Conservation (phyloP, 208 protist genomes). For the Acanthamoeba lenticulata region DNA sequence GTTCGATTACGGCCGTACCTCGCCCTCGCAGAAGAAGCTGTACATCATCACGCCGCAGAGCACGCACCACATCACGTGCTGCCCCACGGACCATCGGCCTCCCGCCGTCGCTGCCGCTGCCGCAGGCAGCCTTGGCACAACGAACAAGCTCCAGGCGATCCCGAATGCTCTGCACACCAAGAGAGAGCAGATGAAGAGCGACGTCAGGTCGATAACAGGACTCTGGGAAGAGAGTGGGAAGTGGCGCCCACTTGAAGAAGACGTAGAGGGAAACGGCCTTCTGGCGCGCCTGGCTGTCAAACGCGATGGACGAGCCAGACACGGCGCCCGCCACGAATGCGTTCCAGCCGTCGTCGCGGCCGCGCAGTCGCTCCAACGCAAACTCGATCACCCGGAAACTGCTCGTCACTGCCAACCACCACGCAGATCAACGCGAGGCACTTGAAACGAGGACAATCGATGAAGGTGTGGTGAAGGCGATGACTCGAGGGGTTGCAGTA, state of each 20-base stretch:
- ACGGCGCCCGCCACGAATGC: neutral
- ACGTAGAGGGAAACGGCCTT: neutral
- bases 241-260: neutral
- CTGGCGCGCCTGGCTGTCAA: neutral
- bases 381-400: neutral
- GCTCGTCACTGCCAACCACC: neutral
- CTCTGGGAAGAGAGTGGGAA: neutral
- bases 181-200: neutral
- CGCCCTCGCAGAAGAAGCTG: conserved; percentile 41
- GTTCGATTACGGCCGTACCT: neutral
- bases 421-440: neutral
- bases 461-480: neutral
- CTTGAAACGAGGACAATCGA: neutral
- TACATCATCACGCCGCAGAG: conserved; percentile 53
- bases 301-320: neutral
- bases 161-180: neutral
- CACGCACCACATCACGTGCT: conserved; percentile 11
- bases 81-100: neutral
- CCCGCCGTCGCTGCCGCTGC: neutral
- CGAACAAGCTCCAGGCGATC: neutral
- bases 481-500: neutral
- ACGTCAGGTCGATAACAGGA: neutral
- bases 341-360: neutral
- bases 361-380: neutral
- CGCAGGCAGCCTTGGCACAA: neutral